Evolutionary conservation across 805 yeast genomes (phyloP), one percentile per base, ranked within the genome.

Genomic region (Candida vaughaniae): DNA sequence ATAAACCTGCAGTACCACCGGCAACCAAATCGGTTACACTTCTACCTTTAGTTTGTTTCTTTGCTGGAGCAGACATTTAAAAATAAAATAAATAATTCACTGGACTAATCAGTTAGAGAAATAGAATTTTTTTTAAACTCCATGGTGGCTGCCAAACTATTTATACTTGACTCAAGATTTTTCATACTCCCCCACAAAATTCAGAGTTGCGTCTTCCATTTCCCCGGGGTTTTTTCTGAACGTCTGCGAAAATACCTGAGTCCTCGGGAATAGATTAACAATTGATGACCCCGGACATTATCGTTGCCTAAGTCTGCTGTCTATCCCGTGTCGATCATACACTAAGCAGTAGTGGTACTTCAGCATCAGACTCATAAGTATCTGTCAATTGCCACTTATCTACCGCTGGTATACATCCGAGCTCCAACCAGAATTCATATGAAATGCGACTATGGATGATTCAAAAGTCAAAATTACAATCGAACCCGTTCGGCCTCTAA

Each of bases 1-100:
- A 87, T 43, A 91, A 71, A 41, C 99, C 99, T 10, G 99, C 99
- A 6, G 91, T 80, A 53, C 99, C 99, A 52, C 99, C 99, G 22
- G 97, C 93, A 33, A 87, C 71, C 48, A 85, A 71, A 54, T 84
- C 89, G 39, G 82, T 73, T 9, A 80, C 76, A 26, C 69, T 57
- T 39, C 58, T 64, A 22, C 64, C 63, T 38, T 65, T 65, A 31
- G 55, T 56, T 42, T 61, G 63, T 27, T 25, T 25, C 16, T 39
- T 39, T 15, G 31, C 16, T 35, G 36, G 18, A 23, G 30, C 22
- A 18, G 33, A 31, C 35, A 31, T 31, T n/a, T n/a, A n/a, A n/a
- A n/a, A n/a, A n/a, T n/a, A n/a, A n/a, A n/a, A n/a, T n/a, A n/a
- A n/a, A n/a, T n/a, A 25, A 16, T 16, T 20, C 15, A 32, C 8